phyloP scores from a whole-genome alignment of 2,329 filamentous ascomycete genomes.

The Aspergillus felis region DNA sequence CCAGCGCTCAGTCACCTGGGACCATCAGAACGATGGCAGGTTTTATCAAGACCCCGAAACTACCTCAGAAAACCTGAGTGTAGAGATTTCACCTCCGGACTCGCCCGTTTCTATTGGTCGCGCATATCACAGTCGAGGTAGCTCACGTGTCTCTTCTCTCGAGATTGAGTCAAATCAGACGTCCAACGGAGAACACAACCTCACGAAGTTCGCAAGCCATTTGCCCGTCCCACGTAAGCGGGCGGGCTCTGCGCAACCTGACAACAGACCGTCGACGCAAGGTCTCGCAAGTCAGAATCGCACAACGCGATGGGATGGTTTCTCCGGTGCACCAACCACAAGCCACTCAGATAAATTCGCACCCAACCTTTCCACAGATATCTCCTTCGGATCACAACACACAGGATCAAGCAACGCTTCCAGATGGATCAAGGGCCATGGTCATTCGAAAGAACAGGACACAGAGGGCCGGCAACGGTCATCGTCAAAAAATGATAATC shows the following conservation, averaged over 20 bases:
- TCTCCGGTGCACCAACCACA: conserved; percentile 63
- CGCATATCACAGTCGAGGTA: conserved; percentile 24
- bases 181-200: conserved; percentile 14
- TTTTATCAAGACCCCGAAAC: conserved; percentile 1
- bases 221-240: conserved; percentile 26
- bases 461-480: conserved; percentile 29
- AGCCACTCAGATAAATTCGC: conserved; percentile 53
- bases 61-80: conserved; percentile 24
- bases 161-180: conserved; percentile 20
- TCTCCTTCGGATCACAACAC: conserved; percentile 22
- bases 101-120: conserved; percentile 33
- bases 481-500: conserved; percentile 36
- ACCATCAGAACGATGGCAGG: conserved; percentile 3
- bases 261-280: conserved; percentile 7
- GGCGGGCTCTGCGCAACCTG: conserved; percentile 7
- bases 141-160: conserved; percentile 40
- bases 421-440: conserved; percentile 35
- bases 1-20: conserved; percentile 15
- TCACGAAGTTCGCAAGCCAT: conserved; percentile 23
- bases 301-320: conserved; percentile 56
- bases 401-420: conserved; percentile 24
- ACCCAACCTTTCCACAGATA: conserved; percentile 52
- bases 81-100: conserved; percentile 45
- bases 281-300: conserved; percentile 14
- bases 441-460: conserved; percentile 34